Base-by-base conservation (phyloP, 2,329 filamentous ascomycete species). In the Aspergillus felis region DNA sequence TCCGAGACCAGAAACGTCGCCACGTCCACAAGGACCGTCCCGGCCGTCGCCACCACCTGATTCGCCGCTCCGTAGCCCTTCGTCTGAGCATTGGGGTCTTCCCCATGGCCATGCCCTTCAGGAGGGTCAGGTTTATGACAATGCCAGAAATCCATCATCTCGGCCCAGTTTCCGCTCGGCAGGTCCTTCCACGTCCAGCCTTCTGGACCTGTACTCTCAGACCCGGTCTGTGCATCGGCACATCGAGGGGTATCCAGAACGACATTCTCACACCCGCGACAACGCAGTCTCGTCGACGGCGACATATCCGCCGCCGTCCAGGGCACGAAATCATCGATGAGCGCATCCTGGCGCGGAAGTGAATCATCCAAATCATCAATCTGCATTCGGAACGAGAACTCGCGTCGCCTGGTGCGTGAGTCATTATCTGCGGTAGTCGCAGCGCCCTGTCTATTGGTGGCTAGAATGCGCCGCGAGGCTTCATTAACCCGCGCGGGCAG, bases 111-210 rank as follows among this genome's bases (percentile, higher is more conserved):
- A 46, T 79, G 74, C 12, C 73, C 69, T 50, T 79, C 73, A 10
- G 71, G 75, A 27, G 80, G 65, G 59, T 82, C 78, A 1, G 95
- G 94, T 74, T 97, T 97, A 74, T 99, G 94, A 69, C 94, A 99
- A 74, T 99, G 95, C 94, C 94, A 99, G 66, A 99, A 96, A 73
- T 99, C 95, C 94, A 99, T 99, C 92, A 99, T 96, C 77, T 99
- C 94, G 0, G 94, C 95, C 94, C 94, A 99, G 68, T 96, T 93
- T 66, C 96, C 92, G 69, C 92, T 96, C 0, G 94, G 94, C 20
- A 99, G 78, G 69, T 99, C 92, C 75, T 93, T 96, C 93, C 94
- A 99, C 41, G 76, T 73, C 42, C 73, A 76, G 7, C 85, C 77
- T 3, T 53, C 64, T 17, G 14, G 5, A 35, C 32, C 14, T 1